Conservation (phyloP, 2,329 filamentous ascomycete genomes). For the Zasmidium angulare region DNA sequence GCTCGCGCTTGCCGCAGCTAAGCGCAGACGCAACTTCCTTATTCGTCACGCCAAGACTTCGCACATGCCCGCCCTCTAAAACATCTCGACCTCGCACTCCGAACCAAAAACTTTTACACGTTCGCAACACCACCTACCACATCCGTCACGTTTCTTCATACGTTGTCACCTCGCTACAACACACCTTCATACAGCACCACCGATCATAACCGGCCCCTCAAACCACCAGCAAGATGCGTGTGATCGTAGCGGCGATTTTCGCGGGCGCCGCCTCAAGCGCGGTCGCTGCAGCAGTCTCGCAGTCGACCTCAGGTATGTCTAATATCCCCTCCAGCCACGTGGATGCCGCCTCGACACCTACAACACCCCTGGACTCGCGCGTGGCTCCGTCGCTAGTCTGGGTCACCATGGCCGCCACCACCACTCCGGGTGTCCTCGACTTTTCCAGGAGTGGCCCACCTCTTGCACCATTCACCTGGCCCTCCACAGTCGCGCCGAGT, state of each 20-base stretch:
- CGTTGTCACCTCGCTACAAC: neutral
- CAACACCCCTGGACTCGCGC: neutral
- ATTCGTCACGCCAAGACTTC: neutral
- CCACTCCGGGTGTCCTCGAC: no score
- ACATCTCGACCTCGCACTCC: neutral
- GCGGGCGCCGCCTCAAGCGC: neutral
- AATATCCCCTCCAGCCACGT: neutral
- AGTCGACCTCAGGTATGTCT: neutral
- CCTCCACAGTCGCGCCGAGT: no score
- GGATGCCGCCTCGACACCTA: neutral
- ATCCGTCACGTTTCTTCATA: no score
- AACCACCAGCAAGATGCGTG: neutral
- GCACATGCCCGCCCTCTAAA: neutral
- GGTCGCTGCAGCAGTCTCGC: neutral
- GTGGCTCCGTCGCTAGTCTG: neutral
- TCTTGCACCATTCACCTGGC: no score
- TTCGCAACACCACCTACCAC: neutral
- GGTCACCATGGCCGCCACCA: neutral
- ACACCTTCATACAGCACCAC: neutral
- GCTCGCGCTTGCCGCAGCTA: neutral
- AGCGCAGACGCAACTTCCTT: neutral
- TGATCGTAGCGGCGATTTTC: neutral
- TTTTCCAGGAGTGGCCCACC: no score
- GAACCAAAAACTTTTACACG: neutral
- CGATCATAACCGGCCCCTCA: neutral